A percentile compares a stretch with the other conserved stretches of the same genome.
Conservation (phyloP, 2,329 filamentous ascomycete genomes). For the Penicillium sp. region DNA sequence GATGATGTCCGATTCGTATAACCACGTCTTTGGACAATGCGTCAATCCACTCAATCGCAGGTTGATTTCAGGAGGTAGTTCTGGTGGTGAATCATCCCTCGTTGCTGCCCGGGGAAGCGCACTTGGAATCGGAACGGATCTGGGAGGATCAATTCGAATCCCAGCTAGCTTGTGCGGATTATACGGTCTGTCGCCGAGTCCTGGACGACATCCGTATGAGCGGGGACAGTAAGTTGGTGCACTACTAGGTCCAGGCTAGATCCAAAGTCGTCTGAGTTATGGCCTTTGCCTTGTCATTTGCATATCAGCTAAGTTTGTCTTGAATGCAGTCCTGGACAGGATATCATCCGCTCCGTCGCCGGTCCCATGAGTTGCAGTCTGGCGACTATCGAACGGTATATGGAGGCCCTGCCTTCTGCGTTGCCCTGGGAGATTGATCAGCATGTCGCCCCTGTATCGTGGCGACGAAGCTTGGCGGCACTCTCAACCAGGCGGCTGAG, state of each 20-base stretch:
- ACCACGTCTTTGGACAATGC: slow-evolving; percentile 49
- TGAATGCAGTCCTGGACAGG: slow-evolving; percentile 18
- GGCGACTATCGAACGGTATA: slow-evolving; percentile 26
- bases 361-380: slow-evolving; percentile 26
- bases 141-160: slow-evolving; percentile 50
- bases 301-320: too few species aligned
- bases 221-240: slow-evolving; percentile 25
- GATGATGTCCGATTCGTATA: slow-evolving; percentile 25
- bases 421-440: slow-evolving; percentile 36
- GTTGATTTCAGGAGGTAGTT: slow-evolving; percentile 49
- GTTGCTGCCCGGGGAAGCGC: slow-evolving; percentile 46
- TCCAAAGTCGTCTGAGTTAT: too few species aligned
- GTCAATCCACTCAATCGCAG: slow-evolving; percentile 49
- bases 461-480: slow-evolving; percentile 25
- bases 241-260: too few species aligned
- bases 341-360: slow-evolving; percentile 25
- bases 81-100: slow-evolving; percentile 50
- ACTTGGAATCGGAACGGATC: slow-evolving; percentile 51
- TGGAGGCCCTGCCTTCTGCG: slow-evolving; percentile 29
- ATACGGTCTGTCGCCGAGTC: slow-evolving; percentile 43
- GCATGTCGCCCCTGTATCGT: slow-evolving; percentile 33
- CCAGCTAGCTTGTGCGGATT: slow-evolving; percentile 52
- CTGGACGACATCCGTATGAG: slow-evolving; percentile 33
- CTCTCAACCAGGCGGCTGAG: slow-evolving; percentile 44
- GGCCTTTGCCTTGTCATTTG: too few species aligned